phyloP scores from a whole-genome alignment of 495 filamentous ascomycete genomes.

The Aspergillus conjunctus region DNA sequence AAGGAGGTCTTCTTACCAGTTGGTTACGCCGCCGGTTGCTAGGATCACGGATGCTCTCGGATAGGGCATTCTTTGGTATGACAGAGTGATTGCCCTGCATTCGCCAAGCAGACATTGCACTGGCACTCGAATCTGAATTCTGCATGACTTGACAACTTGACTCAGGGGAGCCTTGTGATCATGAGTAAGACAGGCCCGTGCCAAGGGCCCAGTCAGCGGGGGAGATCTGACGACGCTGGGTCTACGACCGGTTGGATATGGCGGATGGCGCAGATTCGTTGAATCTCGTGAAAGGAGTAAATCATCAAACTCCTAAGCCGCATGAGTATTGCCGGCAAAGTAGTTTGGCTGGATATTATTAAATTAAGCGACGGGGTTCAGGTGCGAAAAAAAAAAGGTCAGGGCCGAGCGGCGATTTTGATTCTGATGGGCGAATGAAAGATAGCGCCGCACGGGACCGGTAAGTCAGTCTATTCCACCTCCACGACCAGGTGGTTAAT shows the following conservation, averaged over 20 bases:
- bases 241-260: not conserved
- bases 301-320: not conserved
- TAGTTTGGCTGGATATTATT: not conserved
- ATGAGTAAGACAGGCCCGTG: constrained; percentile 19
- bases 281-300: not conserved
- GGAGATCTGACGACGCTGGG: not conserved
- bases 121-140: constrained; percentile 9
- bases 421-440: not conserved
- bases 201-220: constrained; percentile 13
- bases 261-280: not conserved
- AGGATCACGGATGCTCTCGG: constrained; percentile 19
- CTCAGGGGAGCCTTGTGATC: constrained; percentile 9
- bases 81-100: constrained; percentile 12
- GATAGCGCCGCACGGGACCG: not conserved
- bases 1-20: constrained; percentile 29
- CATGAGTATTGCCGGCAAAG: not conserved
- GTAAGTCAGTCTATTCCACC: not conserved
- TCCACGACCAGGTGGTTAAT: not conserved
- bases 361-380: not conserved
- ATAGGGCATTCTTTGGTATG: constrained; percentile 11
- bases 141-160: constrained; percentile 24
- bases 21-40: constrained; percentile 26
- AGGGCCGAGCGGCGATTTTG: not conserved
- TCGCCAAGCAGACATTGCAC: constrained; percentile 11
- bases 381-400: not conserved